Conservation (phyloP, 257 asterid genomes). For the Nicotiana tabacum region DNA sequence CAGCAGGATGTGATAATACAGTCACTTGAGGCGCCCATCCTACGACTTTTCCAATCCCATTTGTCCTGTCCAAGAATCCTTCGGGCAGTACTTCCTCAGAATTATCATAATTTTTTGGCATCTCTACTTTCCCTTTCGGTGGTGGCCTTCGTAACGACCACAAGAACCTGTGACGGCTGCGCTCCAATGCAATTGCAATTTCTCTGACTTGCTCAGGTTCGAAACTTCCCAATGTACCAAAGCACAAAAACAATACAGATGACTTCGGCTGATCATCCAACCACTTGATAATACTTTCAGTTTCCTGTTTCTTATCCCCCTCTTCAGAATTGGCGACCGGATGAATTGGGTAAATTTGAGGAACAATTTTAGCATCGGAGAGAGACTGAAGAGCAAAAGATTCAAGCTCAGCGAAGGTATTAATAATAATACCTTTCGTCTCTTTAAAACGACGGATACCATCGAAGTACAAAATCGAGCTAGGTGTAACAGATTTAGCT, state of each 20-base stretch:
- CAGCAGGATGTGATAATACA: constrained; percentile 7
- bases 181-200: constrained; percentile 23
- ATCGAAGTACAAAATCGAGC: background rate
- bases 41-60: background rate
- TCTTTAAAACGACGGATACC: constrained; percentile 3
- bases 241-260: constrained; percentile 30
- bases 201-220: constrained; percentile 23
- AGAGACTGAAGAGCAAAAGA: constrained; percentile 24
- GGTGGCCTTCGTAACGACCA: constrained; percentile 22
- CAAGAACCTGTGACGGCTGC: constrained; percentile 18
- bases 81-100: constrained; percentile 17
- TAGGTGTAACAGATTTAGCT: constrained; percentile 9
- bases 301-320: background rate
- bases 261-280: constrained; percentile 14
- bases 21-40: constrained; percentile 12
- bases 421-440: constrained; percentile 36
- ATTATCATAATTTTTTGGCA: constrained; percentile 13
- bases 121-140: background rate
- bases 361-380: background rate
- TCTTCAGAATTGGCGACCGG: constrained; percentile 22
- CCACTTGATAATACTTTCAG: constrained; percentile 9
- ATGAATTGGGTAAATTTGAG: constrained; percentile 38
- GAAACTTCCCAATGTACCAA: constrained; percentile 27
- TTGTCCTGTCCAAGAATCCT: constrained; percentile 27
- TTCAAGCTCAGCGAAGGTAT: constrained; percentile 48